Evolutionary conservation across 2,329 filamentous ascomycete species (phyloP), one percentile per base, ranked within the genome.

Genomic region (Epichloe sp.): DNA sequence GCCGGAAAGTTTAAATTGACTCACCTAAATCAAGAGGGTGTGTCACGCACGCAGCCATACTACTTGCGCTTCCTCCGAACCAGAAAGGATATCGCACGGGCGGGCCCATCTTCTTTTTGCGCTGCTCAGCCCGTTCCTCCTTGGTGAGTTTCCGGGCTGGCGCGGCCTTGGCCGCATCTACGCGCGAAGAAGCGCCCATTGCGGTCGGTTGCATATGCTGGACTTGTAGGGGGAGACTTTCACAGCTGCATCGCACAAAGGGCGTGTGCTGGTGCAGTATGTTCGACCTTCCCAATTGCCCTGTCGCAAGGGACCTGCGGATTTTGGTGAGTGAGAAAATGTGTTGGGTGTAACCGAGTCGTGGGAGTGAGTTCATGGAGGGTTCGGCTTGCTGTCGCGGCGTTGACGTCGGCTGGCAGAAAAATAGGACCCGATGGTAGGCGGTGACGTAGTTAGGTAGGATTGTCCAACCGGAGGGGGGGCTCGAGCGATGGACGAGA

Each of bases 61-160:
- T 94, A 63, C 87, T 93, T 48, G 91, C 89, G 65, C 88, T 95
- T 51, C 93, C 93, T 56, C 93, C 93, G 67, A 98, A 97, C 93
- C 91, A 97, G 69, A 91, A 91, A 10, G 86, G 86, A 70, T 91
- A 91, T 54, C 71, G 70, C 42, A 77, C 65, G 2, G 70, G 57
- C 35, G 59, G 64, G 55, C 44, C 50, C 41, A 64, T 62, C 55
- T 71, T 70, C 61, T 71, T 69, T 69, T 68, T 48, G 51, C 53
- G 53, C 50, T 54, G 53, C 51, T 54, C 53, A 11, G 44, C 48
- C 40, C 48, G 44, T 35, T 54, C 48, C 41, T 44, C 53, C 44
- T 52, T 54, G 46, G 50, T 52, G 47, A 44, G 52, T 40, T 52
- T 54, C 43, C 47, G 50, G 37, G 26, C 50, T 17, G 53, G 38